Evolutionary conservation across 352 stramenopile genomes (phyloP).

Genomic region (Globisporangium abappressorium): DNA sequence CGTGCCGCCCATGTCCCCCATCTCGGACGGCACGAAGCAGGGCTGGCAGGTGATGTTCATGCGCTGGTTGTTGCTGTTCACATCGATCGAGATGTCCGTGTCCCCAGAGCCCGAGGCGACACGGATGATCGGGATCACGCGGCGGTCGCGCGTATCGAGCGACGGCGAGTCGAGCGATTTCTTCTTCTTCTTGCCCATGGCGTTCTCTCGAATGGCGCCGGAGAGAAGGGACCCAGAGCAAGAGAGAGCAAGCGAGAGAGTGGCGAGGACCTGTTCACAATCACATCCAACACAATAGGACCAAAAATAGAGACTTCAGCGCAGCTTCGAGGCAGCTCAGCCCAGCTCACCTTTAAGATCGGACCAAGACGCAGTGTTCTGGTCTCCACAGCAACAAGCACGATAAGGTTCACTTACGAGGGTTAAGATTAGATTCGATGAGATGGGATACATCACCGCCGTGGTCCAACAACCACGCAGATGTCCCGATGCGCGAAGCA

Average conservation of each 20-base stretch:
- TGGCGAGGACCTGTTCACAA: not conserved
- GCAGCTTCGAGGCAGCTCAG: not conserved
- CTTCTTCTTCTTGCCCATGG: conserved; percentile 19
- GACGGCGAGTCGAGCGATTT: conserved; percentile 2
- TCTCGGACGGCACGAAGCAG: not conserved
- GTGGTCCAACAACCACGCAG: not conserved
- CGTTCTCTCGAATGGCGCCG: conserved; percentile 3
- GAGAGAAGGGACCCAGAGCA: not conserved
- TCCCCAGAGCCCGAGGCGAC: conserved; percentile 5
- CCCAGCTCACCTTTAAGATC: not conserved
- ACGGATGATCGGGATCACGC: conserved; percentile 14
- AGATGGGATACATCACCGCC: not conserved
- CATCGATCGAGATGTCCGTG: conserved; percentile 11
- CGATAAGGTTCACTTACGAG: not conserved
- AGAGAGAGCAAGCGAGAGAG: not conserved
- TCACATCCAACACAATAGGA: not conserved
- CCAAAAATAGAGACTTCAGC: not conserved
- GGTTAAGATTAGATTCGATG: not conserved
- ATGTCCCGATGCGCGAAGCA: not conserved
- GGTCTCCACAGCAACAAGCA: not conserved
- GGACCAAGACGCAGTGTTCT: not conserved
- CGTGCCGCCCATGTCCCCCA: not conserved
- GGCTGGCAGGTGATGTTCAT: not conserved
- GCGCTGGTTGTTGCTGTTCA: not conserved
- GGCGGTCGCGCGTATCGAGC: not conserved